Percentiles rank a stretch among this genome's conserved stretches.
These are phyloP conservation scores for Penicillium dipodomyicola DNA, from an alignment of 495 filamentous ascomycete species.

Conservation along the genomic window DNA sequence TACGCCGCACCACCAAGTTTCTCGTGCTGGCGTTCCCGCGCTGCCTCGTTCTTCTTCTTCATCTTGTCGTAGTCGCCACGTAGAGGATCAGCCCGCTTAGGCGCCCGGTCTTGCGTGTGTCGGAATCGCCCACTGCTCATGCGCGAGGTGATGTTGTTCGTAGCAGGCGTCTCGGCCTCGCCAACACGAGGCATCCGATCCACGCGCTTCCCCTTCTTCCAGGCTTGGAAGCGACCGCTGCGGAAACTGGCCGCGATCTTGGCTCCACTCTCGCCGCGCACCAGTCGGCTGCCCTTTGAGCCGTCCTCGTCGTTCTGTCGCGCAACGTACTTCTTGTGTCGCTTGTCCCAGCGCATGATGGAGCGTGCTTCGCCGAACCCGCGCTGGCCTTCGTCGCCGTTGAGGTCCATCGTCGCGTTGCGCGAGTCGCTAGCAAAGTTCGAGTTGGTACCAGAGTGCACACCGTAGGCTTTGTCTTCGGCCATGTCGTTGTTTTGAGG, in stretches of 20 bases:
- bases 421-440: conserved; percentile 84
- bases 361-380: conserved; percentile 70
- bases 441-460: conserved; percentile 71
- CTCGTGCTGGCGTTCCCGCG: conserved; percentile 61
- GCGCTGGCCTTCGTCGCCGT: conserved; percentile 75
- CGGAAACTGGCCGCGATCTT: conserved; percentile 94
- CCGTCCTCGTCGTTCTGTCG: conserved; percentile 93
- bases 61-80: conserved; percentile 83
- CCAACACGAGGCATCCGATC: conserved; percentile 74
- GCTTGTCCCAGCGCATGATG: conserved; percentile 94
- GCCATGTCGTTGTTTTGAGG: conserved; percentile 71
- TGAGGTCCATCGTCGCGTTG: conserved; percentile 82
- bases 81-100: conserved; percentile 88
- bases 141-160: conserved; percentile 20
- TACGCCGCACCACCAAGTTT: conserved; percentile 50
- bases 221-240: conserved; percentile 87
- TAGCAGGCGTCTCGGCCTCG: conserved; percentile 62
- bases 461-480: conserved; percentile 88
- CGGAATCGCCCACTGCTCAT: conserved; percentile 49
- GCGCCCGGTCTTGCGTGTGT: conserved; percentile 80
- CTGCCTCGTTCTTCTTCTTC: conserved; percentile 86
- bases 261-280: conserved; percentile 86
- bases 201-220: conserved; percentile 82
- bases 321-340: conserved; percentile 88
- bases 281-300: conserved; percentile 75